Conservation (phyloP, 305 asterid species). For the Fraxinus latifolia region DNA sequence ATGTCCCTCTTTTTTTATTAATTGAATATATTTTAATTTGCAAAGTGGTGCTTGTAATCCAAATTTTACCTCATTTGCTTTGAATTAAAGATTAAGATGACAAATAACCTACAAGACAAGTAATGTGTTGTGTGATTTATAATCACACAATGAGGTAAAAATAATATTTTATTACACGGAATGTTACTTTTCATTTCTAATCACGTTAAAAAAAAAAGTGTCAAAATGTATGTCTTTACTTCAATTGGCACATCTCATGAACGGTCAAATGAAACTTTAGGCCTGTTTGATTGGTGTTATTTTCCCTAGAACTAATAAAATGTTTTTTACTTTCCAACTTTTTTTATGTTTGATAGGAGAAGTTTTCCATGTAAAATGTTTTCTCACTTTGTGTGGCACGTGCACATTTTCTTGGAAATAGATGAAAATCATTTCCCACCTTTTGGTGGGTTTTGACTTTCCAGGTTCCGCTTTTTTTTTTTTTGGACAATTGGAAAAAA, state of each 20-base stretch:
- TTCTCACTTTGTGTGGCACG: no score
- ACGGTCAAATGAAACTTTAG: not conserved
- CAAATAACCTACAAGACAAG: slow-evolving; percentile 19
- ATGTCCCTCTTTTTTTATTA: not conserved
- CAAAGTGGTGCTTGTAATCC: not conserved
- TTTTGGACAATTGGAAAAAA: no score
- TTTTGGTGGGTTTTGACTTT: no score
- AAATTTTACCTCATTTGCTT: slow-evolving; percentile 23
- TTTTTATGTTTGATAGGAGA: no score
- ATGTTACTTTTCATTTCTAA: not conserved
- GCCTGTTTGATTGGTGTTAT: no score
- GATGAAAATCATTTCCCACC: no score
- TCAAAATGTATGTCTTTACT: not conserved
- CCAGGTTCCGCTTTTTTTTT: no score
- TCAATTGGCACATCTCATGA: not conserved
- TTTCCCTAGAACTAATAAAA: no score
- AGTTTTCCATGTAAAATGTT: no score
- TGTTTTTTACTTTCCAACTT: no score
- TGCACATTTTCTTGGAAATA: no score
- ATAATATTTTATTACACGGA: not conserved
- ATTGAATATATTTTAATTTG: slow-evolving; percentile 1
- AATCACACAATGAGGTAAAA: not conserved
- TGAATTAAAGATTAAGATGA: slow-evolving; percentile 16
- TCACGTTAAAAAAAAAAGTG: not conserved
- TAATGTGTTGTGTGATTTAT: slow-evolving; percentile 6